These are phyloP conservation scores for Blastobotrys serpentis DNA, from an alignment of 1,139 yeast genomes.

Conservation along the genomic window DNA sequence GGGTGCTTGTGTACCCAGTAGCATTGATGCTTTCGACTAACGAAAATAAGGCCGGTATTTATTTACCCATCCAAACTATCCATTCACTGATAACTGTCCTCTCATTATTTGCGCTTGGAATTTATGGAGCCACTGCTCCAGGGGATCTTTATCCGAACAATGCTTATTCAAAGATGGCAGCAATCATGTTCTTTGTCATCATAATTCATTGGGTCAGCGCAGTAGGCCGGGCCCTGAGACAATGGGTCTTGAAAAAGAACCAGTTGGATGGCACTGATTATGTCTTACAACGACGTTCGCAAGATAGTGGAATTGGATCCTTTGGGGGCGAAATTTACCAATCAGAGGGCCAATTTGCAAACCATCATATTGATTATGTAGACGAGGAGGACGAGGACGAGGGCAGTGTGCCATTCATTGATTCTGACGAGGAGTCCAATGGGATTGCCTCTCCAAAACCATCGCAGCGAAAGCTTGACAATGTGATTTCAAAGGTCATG, in stretches of 20 bases:
- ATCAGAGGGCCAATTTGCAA: background rate
- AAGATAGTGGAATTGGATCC: slow-evolving; percentile 29
- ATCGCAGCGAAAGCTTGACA: slow-evolving; percentile 18
- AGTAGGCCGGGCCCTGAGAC: slow-evolving; percentile 43
- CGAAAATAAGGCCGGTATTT: slow-evolving; percentile 46
- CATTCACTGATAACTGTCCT: slow-evolving; percentile 49
- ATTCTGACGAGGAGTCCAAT: slow-evolving; percentile 16
- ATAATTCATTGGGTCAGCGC: slow-evolving; percentile 57
- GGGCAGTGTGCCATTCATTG: slow-evolving; percentile 14
- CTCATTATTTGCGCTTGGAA: slow-evolving; percentile 57
- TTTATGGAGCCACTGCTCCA: slow-evolving; percentile 62
- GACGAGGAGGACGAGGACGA: slow-evolving; percentile 18
- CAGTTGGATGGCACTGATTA: slow-evolving; percentile 41
- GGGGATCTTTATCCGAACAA: slow-evolving; percentile 71
- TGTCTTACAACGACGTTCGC: slow-evolving; percentile 31
- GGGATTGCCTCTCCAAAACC: slow-evolving; percentile 10
- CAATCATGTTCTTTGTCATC: slow-evolving; percentile 55
- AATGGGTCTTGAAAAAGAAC: slow-evolving; percentile 40
- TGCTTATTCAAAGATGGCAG: slow-evolving; percentile 66
- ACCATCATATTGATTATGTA: slow-evolving; percentile 2
- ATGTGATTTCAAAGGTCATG: slow-evolving; percentile 30
- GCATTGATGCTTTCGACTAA: slow-evolving; percentile 63
- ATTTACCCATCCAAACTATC: slow-evolving; percentile 54
- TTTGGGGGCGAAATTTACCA: background rate
- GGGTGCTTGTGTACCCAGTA: slow-evolving; percentile 66